phyloP scores from a whole-genome alignment of 768 basidiomycete species.

The Gautieria morchelliformis region DNA sequence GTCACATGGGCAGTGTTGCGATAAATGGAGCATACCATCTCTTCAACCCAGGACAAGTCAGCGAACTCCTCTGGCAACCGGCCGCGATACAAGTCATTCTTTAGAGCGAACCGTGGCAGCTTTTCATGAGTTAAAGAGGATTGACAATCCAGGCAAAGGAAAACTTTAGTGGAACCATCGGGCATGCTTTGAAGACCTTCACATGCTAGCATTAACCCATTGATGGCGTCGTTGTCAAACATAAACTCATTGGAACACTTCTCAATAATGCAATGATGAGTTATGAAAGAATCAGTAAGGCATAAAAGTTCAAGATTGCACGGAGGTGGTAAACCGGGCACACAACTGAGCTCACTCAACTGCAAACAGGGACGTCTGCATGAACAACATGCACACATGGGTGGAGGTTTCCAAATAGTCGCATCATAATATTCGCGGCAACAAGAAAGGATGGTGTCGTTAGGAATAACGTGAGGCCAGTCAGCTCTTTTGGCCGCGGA shows the following conservation, averaged over 20 bases:
- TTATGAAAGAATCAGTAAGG: background rate
- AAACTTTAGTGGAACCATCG: background rate
- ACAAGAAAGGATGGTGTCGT: no score
- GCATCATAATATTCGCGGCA: background rate
- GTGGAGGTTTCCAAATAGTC: background rate
- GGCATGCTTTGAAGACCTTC: background rate
- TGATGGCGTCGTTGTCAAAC: background rate
- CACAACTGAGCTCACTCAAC: background rate
- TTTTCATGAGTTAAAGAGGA: background rate
- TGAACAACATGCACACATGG: background rate
- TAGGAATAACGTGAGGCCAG: no score
- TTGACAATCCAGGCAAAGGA: background rate
- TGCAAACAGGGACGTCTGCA: background rate
- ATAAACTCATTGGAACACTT: background rate
- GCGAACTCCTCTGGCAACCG: slow-evolving; percentile 14
- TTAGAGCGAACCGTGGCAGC: slow-evolving; percentile 9
- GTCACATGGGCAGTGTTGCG: slow-evolving; percentile 20
- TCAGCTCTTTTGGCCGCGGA: no score
- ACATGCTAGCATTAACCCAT: background rate
- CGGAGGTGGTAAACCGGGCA: background rate
- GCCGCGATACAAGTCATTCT: slow-evolving; percentile 18
- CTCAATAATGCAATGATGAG: background rate
- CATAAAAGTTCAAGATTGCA: background rate
- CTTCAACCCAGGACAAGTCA: slow-evolving; percentile 23
- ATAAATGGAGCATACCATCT: slow-evolving; percentile 21